Conservation (phyloP, 1,284 basidiomycete genomes). For the Apiotrichum veenhuisii region DNA sequence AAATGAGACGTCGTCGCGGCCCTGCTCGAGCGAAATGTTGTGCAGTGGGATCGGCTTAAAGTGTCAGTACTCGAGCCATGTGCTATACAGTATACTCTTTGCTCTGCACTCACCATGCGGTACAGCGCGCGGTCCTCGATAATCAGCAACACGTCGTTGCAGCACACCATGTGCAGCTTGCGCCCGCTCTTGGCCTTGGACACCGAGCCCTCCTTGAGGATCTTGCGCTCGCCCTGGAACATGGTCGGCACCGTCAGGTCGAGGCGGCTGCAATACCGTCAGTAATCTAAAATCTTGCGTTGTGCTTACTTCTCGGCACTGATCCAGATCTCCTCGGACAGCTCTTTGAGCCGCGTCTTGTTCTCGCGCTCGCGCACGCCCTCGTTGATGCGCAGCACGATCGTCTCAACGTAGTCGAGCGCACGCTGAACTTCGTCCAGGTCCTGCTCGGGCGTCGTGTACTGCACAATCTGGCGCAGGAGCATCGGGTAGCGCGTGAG, state of each 20-base stretch:
- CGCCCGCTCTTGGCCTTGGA: constrained; percentile 79
- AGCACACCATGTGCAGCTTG: constrained; percentile 70
- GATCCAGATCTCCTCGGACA: constrained; percentile 79
- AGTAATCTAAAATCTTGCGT: not conserved
- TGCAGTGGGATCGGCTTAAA: constrained; percentile 49
- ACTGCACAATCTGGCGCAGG: constrained; percentile 74
- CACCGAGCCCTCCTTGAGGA: constrained; percentile 75
- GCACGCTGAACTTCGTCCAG: constrained; percentile 57
- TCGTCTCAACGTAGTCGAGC: constrained; percentile 63
- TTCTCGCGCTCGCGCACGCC: constrained; percentile 81
- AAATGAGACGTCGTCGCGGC: constrained; percentile 59
- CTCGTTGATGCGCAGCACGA: constrained; percentile 81
- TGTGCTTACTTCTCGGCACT: constrained; percentile 65
- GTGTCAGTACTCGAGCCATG: constrained; percentile 70
- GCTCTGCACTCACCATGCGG: constrained; percentile 61
- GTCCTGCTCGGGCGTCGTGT: constrained; percentile 63
- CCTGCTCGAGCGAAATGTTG: constrained; percentile 49
- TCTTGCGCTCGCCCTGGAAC: constrained; percentile 66
- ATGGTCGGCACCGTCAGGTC: constrained; percentile 87
- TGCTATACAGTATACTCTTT: constrained; percentile 5
- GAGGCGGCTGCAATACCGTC: constrained; percentile 57
- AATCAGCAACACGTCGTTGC: constrained; percentile 74
- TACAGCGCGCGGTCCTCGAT: constrained; percentile 71
- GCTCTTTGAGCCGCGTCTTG: constrained; percentile 62
- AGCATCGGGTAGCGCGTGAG: constrained; percentile 87